A percentile compares a stretch with the other conserved stretches of the same genome.
Evolutionary conservation across 2,329 filamentous ascomycete species (phyloP).

Genomic region (Penicillium sp.): DNA sequence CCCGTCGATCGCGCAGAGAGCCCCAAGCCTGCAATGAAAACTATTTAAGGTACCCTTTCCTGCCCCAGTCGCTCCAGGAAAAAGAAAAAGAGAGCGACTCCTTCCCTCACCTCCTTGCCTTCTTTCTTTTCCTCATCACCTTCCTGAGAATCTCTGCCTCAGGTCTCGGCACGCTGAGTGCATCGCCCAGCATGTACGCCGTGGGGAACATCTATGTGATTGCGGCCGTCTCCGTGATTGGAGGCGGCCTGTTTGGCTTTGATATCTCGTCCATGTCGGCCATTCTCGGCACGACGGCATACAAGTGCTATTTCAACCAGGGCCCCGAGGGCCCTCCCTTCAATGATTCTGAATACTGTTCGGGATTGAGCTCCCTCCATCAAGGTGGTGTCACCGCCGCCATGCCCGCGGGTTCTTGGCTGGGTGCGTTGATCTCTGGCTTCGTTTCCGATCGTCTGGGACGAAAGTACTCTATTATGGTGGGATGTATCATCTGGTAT

Average conservation of each 20-base stretch:
- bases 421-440: slow-evolving; percentile 53
- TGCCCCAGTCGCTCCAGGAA: too few species aligned
- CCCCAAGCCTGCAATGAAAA: too few species aligned
- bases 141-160: not conserved
- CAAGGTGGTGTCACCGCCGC: slow-evolving; percentile 66
- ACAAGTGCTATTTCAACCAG: slow-evolving; percentile 64
- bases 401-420: slow-evolving; percentile 67
- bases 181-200: slow-evolving; percentile 28
- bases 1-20: too few species aligned
- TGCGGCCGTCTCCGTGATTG: slow-evolving; percentile 46
- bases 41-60: too few species aligned
- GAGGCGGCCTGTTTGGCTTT: slow-evolving; percentile 30
- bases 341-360: slow-evolving; percentile 43
- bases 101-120: too few species aligned
- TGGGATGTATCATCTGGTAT: slow-evolving; percentile 46
- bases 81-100: too few species aligned
- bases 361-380: slow-evolving; percentile 43
- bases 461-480: slow-evolving; percentile 47
- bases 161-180: not conserved
- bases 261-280: slow-evolving; percentile 35
- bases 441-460: slow-evolving; percentile 52
- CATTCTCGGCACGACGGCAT: slow-evolving; percentile 39
- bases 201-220: slow-evolving; percentile 54
- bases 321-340: slow-evolving; percentile 49
- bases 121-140: not conserved